Percentiles rank a stretch among this genome's conserved stretches.
Conservation (phyloP, 345 rosid genomes). For the Camelina laxa region DNA sequence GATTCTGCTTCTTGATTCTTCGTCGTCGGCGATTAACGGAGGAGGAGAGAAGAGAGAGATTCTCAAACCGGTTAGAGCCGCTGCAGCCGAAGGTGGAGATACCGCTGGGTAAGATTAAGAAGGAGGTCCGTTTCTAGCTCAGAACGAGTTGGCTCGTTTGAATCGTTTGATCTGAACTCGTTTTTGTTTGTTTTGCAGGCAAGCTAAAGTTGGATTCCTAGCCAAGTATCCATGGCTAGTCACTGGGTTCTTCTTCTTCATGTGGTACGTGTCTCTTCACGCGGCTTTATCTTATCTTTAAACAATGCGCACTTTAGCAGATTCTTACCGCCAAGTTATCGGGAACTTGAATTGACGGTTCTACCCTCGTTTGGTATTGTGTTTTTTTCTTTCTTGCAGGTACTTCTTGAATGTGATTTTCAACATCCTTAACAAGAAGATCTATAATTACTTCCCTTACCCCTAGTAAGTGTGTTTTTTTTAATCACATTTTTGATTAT, state of each 20-base stretch:
- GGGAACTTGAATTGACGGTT: slow-evolving; percentile 4
- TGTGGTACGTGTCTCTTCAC: slow-evolving; percentile 64
- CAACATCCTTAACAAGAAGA: slow-evolving; percentile 97
- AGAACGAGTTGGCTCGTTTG: slow-evolving; percentile 45
- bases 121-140: slow-evolving; percentile 60
- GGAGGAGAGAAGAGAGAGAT: slow-evolving; percentile 49
- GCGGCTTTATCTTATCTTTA: slow-evolving; percentile 22
- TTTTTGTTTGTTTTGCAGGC: slow-evolving; percentile 52
- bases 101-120: slow-evolving; percentile 97
- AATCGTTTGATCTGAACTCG: slow-evolving; percentile 49
- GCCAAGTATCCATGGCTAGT: slow-evolving; percentile 74
- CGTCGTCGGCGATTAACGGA: slow-evolving; percentile 33
- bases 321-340: slow-evolving; percentile 24
- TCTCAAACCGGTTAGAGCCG: slow-evolving; percentile 60
- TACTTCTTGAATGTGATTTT: slow-evolving; percentile 90
- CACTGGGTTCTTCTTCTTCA: slow-evolving; percentile 97
- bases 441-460: slow-evolving; percentile 95
- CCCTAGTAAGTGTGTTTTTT: slow-evolving; percentile 70
- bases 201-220: slow-evolving; percentile 71
- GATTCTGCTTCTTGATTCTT: slow-evolving; percentile 60
- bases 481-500: background rate
- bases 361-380: background rate
- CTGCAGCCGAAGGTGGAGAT: slow-evolving; percentile 83
- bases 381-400: slow-evolving; percentile 10
- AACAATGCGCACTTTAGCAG: slow-evolving; percentile 14